Evolutionary conservation across 371 early-diverging fungal species (phyloP).

Genomic region (Conidiobolus incongruus): DNA sequence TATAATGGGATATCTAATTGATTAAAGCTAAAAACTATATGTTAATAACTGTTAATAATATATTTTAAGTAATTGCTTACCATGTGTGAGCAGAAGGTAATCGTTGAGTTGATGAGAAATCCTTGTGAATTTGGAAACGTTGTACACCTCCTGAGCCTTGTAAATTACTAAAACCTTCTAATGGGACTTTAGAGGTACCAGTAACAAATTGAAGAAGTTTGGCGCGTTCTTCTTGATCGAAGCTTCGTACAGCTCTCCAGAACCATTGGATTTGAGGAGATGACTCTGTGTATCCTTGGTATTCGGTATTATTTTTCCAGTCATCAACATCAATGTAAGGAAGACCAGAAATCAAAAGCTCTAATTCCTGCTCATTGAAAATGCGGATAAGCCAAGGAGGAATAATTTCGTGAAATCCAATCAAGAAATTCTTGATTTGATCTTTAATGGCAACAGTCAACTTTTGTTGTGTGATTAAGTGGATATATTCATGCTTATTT

Average conservation of each 20-base stretch:
- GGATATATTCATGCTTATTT: constrained; percentile 94
- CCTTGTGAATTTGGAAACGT: constrained; percentile 97
- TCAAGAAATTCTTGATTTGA: constrained; percentile 80
- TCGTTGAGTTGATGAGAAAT: constrained; percentile 63
- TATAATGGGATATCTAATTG: constrained; percentile 95
- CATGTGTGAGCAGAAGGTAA: constrained; percentile 97
- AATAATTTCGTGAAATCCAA: constrained; percentile 93
- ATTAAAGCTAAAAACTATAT: constrained; percentile 55
- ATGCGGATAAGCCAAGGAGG: constrained; percentile 75
- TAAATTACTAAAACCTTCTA: constrained; percentile 87
- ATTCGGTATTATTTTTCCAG: constrained; percentile 96
- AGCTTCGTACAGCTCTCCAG: constrained; percentile 96
- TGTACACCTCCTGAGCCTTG: constrained; percentile 89
- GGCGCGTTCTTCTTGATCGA: constrained; percentile 91
- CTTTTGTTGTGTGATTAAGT: constrained; percentile 72
- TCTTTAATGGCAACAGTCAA: constrained; percentile 72
- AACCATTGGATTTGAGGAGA: constrained; percentile 95
- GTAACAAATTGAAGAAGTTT: constrained; percentile 96
- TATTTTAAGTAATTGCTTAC: constrained; percentile 17
- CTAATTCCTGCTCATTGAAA: constrained; percentile 97
- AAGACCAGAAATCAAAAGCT: constrained; percentile 92
- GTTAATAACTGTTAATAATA: neutral
- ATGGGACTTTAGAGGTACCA: constrained; percentile 94
- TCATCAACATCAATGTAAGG: constrained; percentile 98
- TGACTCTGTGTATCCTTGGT: constrained; percentile 65